Evolutionary conservation across 1,284 basidiomycete species (phyloP).

Genomic region (Heimioporus retisporus): DNA sequence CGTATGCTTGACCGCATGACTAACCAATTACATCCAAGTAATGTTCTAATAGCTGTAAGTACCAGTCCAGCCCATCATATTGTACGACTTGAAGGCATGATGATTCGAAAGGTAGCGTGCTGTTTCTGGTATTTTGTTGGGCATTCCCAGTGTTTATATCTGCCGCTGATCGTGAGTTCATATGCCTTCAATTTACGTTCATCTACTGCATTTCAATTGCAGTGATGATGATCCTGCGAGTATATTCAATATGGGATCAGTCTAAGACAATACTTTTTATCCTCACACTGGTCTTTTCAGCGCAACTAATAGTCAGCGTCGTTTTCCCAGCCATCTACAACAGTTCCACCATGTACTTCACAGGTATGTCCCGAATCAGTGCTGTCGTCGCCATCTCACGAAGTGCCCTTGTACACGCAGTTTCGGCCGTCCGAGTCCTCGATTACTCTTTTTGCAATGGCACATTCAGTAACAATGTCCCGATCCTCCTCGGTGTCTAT

Average conservation of each 20-base stretch:
- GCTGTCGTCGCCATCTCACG: no score
- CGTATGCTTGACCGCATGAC: no score
- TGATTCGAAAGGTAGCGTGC: slow-evolving; percentile 8
- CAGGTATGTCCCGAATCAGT: slow-evolving; percentile 3
- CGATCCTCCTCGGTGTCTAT: neutral
- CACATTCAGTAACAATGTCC: neutral
- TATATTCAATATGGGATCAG: slow-evolving; percentile 26
- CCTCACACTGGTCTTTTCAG: slow-evolving; percentile 1
- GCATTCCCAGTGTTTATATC: slow-evolving; percentile 4
- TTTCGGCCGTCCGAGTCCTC: neutral
- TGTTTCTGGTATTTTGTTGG: slow-evolving; percentile 3
- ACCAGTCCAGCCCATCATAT: neutral
- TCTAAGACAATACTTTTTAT: slow-evolving; percentile 16
- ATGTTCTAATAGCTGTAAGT: neutral
- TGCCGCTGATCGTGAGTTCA: slow-evolving; percentile 22
- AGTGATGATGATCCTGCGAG: slow-evolving; percentile 32
- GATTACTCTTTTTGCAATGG: neutral
- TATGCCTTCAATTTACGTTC: neutral
- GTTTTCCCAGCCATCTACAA: neutral
- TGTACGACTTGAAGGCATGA: neutral
- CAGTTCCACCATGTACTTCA: neutral
- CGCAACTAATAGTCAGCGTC: neutral
- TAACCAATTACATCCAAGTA: no score
- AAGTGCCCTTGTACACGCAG: neutral
- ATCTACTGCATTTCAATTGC: neutral